Evolutionary conservation across 2,329 filamentous ascomycete genomes (phyloP).

Genomic region (Trichoderma endophyticum): DNA sequence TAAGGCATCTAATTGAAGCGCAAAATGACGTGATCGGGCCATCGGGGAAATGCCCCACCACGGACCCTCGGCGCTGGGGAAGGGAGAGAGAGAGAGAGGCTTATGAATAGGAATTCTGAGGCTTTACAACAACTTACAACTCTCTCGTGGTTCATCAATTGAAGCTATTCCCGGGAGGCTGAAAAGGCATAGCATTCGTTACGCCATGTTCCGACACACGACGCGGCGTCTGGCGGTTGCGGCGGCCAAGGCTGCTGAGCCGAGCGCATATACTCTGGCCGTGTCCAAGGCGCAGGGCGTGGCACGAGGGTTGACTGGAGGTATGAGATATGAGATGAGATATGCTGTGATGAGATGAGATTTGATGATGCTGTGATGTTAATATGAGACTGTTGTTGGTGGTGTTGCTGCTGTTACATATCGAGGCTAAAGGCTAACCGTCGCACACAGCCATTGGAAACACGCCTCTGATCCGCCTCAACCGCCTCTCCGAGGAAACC

Average conservation of each 20-base stretch:
- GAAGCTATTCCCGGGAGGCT: neutral
- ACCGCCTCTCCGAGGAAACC: conserved; percentile 82
- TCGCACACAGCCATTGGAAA: conserved; percentile 81
- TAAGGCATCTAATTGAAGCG: conserved; percentile 7
- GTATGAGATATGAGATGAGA: conserved; percentile 43
- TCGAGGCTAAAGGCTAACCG: neutral
- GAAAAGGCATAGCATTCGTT: neutral
- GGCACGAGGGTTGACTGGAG: conserved; percentile 75
- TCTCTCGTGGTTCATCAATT: neutral
- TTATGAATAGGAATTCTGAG: neutral
- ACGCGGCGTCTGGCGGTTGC: conserved; percentile 64
- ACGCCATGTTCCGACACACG: conserved; percentile 65
- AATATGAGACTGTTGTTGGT: neutral
- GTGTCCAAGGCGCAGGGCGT: conserved; percentile 79
- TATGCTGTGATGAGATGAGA: no score
- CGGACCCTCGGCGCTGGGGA: conserved; percentile 15
- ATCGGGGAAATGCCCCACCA: conserved; percentile 14
- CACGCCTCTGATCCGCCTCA: conserved; percentile 88
- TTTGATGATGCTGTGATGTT: neutral
- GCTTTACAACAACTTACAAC: conserved; percentile 6
- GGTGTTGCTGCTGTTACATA: neutral
- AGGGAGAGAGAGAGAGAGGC: neutral
- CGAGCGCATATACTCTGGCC: conserved; percentile 61
- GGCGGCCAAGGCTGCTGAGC: conserved; percentile 43
- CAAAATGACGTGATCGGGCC: conserved; percentile 25